Evolutionary conservation across 768 basidiomycete species (phyloP), one percentile per base, ranked within the genome.

Genomic region (Ramaria sp.): DNA sequence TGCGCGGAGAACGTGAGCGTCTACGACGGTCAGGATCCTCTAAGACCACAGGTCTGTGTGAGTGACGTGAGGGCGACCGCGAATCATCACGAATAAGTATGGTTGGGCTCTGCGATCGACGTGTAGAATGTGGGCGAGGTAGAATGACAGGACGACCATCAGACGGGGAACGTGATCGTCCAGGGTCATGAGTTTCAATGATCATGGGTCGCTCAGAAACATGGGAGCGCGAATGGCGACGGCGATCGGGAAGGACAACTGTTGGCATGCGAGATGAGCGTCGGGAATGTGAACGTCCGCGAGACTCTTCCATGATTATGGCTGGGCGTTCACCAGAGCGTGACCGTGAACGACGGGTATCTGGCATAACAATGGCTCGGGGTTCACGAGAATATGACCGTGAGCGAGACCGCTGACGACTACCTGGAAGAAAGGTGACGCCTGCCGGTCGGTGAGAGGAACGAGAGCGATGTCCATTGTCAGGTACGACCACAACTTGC

Each of bases 351-450:
- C 22, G 54, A 31, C 54, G 15, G 49, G 17, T 19, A 17, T 20
- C 22, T 5, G 34, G 55, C 53, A 38, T 15, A 39, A 42, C 19
- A 48, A 56, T 27, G 22, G 24, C n/a, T 48, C 17, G 27, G 46
- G 19, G 54, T 4, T 12, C 15, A 49, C 54, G 64, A 53, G 67
- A 65, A 37, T 52, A 63, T 12, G 71, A 67, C 30, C 64, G 63
- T 24, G 37, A 43, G 17, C 24, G 39, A 43, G 39, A 48, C 9
- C 38, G 52, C 12, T 37, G 45, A 15, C 20, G 20, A 41, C 12
- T 13, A 10, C 43, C 48, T n/a, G 43, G 12, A 9, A 31, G 4
- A 49, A 55, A 2, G 2, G 46, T 37, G 51, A 37, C 20, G 15
- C 30, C 30, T 49, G 13, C 7, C 15, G 41, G 30, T 4, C 39